Evolutionary conservation across 2,329 filamentous ascomycete genomes (phyloP).

Genomic region (Beauveria brongniartii): DNA sequence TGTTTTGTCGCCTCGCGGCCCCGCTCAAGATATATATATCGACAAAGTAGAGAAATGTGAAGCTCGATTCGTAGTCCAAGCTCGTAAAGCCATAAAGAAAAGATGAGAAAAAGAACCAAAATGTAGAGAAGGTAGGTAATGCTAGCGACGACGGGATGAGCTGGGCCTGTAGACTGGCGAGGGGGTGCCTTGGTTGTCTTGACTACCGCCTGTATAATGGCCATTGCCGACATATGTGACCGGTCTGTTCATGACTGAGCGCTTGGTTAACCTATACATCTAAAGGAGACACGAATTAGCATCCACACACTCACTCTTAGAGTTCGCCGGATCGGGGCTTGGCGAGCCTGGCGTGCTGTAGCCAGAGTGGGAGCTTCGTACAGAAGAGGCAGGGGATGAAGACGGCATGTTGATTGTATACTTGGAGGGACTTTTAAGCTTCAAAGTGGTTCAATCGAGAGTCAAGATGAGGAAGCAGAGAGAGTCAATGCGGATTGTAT

Average conservation of each 20-base stretch:
- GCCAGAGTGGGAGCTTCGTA: not conserved
- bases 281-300: too few species aligned
- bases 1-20: not conserved
- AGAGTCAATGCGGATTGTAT: not conserved
- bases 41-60: not conserved
- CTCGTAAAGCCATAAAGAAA: not conserved
- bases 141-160: too few species aligned
- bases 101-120: not conserved
- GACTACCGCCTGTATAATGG: not conserved
- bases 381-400: not conserved
- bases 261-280: not conserved
- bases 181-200: not conserved
- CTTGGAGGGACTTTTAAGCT: not conserved
- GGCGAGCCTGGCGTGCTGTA: not conserved
- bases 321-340: not conserved
- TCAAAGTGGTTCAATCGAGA: too few species aligned
- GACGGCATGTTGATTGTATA: not conserved
- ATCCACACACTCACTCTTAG: not conserved
- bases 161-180: not conserved
- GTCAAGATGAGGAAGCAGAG: not conserved
- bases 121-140: too few species aligned
- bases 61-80: not conserved
- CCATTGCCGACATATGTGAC: not conserved
- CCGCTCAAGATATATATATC: slow-evolving; percentile 1
- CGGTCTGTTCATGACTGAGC: not conserved